Evolutionary conservation across 805 yeast species (phyloP), one percentile per base, ranked within the genome.

Genomic region (Ogataea nakhonphanomensis): DNA sequence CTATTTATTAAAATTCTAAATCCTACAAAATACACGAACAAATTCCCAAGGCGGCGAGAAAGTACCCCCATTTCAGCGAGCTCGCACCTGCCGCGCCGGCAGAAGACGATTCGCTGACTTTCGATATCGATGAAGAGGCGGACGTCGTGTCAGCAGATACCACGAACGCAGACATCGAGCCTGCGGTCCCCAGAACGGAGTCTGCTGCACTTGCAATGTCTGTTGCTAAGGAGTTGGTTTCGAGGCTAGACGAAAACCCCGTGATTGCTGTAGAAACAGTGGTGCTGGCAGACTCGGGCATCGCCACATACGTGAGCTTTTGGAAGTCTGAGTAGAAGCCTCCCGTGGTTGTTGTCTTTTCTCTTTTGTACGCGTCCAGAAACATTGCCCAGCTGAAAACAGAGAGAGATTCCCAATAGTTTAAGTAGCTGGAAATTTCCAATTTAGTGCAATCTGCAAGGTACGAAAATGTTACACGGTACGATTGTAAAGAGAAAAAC

Each of bases 311-410:
- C 8, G 56, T 52, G 14, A 45, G 49, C 39, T 49, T 43, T 31
- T 50, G 44, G 22, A 52, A 39, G 29, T 46, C 47, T 14, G 53
- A 22, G 42, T 50, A 52, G 35, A 52, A 52, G 23, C 35, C 38
- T 11, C 46, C 49, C 5, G 48, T 39, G 10, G 50, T 43, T 3
- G 47, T 38, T 17, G 46, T 27, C 26, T 14, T 24, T 15, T 35
- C 43, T 33, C 46, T 39, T 32, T 26, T 43, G 25, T 34, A 30
- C 20, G 25, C 33, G 20, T 36, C 41, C 37, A 43, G 12, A 35
- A 29, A 34, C 43, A 43, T 40, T 12, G 7, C 22, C 13, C 8
- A 25, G 21, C 12, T 22, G 10, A 20, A 13, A 14, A 13, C 22
- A 26, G 9, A 30, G 3, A 9, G 25, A 25, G 25, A 15, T 26